Conservation (phyloP, 257 asterid genomes). For the Ilex aquifolium region DNA sequence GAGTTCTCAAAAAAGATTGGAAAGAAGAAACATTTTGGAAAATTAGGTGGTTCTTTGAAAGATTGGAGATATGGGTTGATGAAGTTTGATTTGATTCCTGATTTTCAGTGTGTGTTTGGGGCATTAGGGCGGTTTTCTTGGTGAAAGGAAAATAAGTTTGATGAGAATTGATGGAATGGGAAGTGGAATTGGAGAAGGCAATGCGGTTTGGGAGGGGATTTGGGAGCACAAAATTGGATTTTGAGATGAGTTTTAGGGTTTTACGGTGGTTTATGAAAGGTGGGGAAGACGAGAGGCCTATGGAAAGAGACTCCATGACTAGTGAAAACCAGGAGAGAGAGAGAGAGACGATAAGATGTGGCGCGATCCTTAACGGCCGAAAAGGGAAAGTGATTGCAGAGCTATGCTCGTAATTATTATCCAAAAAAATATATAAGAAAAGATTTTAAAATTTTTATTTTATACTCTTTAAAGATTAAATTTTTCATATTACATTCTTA, state of each 20-base stretch:
- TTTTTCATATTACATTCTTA: too few species aligned
- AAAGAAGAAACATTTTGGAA: slow-evolving; percentile 2
- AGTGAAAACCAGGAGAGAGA: not conserved
- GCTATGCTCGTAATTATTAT: too few species aligned
- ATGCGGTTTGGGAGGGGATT: slow-evolving; percentile 15
- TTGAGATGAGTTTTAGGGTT: slow-evolving; percentile 29
- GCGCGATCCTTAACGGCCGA: slow-evolving; percentile 37
- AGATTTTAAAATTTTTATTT: too few species aligned
- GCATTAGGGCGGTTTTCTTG: slow-evolving; percentile 7
- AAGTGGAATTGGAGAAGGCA: slow-evolving; percentile 6
- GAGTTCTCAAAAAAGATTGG: slow-evolving; percentile 22
- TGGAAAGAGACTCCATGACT: slow-evolving; percentile 66
- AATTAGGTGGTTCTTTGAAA: slow-evolving; percentile 5
- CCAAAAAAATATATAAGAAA: too few species aligned
- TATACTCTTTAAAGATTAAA: too few species aligned
- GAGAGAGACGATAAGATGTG: slow-evolving; percentile 34
- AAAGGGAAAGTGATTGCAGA: not conserved
- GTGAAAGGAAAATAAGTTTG: slow-evolving; percentile 9
- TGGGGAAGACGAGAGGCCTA: slow-evolving; percentile 47
- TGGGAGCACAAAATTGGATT: slow-evolving; percentile 19
- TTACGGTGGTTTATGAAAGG: slow-evolving; percentile 32
- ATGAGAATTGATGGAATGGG: slow-evolving; percentile 19
- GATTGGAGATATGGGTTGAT: slow-evolving; percentile 5
- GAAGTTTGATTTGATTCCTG: slow-evolving; percentile 14
- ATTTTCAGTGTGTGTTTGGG: slow-evolving; percentile 16